Conservation (phyloP, 495 filamentous ascomycete species). For the Physcia stellaris region DNA sequence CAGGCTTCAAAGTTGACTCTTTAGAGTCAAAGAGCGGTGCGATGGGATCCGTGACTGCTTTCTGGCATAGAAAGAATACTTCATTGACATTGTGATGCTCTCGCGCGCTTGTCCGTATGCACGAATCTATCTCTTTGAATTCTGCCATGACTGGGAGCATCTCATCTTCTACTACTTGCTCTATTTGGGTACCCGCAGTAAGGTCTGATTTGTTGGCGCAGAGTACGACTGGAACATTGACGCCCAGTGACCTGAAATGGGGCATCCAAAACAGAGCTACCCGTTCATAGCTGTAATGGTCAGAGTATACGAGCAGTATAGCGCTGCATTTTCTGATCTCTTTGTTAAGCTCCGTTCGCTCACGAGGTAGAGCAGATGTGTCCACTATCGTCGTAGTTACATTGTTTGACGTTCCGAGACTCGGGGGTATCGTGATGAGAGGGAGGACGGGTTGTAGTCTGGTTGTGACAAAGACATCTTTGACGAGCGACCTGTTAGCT, state of each 20-base stretch:
- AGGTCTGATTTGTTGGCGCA: constrained; percentile 96
- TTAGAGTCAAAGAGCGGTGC: constrained; percentile 94
- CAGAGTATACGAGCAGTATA: constrained; percentile 92
- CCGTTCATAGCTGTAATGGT: constrained; percentile 96
- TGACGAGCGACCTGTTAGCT: constrained; percentile 52
- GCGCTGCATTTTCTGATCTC: constrained; percentile 95
- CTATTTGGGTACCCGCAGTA: constrained; percentile 49
- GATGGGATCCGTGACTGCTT: constrained; percentile 96
- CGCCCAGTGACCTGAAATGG: constrained; percentile 88
- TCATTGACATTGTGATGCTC: constrained; percentile 95
- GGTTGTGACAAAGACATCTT: constrained; percentile 83
- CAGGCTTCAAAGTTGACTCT: constrained; percentile 76
- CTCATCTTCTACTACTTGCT: constrained; percentile 83
- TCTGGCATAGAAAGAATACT: constrained; percentile 93
- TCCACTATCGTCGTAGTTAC: constrained; percentile 92
- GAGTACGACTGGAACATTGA: constrained; percentile 94
- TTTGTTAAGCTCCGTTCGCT: constrained; percentile 72
- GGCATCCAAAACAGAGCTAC: constrained; percentile 97
- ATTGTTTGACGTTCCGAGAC: constrained; percentile 79
- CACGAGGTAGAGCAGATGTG: constrained; percentile 88
- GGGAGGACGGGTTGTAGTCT: constrained; percentile 92
- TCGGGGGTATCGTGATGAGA: constrained; percentile 83
- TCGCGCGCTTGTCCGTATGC: constrained; percentile 86
- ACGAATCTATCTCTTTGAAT: constrained; percentile 97
- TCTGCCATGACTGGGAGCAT: constrained; percentile 98